phyloP scores from a whole-genome alignment of 805 yeast species.

The Metschnikowia lachancei region DNA sequence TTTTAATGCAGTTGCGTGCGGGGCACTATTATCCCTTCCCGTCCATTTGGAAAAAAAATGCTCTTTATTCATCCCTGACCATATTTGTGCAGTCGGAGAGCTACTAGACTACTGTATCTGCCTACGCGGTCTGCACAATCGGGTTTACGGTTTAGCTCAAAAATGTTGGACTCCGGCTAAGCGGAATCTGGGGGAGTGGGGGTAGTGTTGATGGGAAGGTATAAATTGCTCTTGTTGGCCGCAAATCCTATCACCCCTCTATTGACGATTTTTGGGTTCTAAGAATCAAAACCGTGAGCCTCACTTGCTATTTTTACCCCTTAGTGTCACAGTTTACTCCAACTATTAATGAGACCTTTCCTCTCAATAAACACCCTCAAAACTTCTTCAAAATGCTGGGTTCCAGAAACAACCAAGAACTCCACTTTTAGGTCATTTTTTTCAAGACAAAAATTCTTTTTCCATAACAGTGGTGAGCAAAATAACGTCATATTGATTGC shows the following conservation, averaged over 20 bases:
- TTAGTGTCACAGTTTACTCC: background rate
- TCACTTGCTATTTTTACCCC: background rate
- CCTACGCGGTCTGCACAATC: constrained; percentile 1
- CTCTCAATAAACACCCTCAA: constrained; percentile 35
- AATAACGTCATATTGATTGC: constrained; percentile 28
- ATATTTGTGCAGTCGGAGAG: background rate
- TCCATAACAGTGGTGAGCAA: constrained; percentile 33
- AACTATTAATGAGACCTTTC: constrained; percentile 28
- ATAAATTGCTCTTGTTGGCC: constrained; percentile 2
- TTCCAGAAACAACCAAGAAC: constrained; percentile 20
- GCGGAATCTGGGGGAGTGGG: constrained; percentile 21
- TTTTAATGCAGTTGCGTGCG: background rate
- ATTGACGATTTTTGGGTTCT: no score
- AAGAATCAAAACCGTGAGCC: background rate
- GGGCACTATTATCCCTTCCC: background rate
- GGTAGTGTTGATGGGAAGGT: background rate
- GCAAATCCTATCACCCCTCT: no score
- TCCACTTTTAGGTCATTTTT: constrained; percentile 31
- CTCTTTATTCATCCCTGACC: background rate
- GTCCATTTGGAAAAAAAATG: background rate
- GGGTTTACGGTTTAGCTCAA: background rate
- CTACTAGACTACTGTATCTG: background rate
- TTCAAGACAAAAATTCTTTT: constrained; percentile 35
- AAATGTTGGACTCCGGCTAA: constrained; percentile 11
- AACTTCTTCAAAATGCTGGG: constrained; percentile 45